Percentiles rank a stretch among this genome's conserved stretches.
These are phyloP conservation scores for Crassisporium funariophilum DNA, from an alignment of 768 basidiomycete genomes.

Conservation along the genomic window DNA sequence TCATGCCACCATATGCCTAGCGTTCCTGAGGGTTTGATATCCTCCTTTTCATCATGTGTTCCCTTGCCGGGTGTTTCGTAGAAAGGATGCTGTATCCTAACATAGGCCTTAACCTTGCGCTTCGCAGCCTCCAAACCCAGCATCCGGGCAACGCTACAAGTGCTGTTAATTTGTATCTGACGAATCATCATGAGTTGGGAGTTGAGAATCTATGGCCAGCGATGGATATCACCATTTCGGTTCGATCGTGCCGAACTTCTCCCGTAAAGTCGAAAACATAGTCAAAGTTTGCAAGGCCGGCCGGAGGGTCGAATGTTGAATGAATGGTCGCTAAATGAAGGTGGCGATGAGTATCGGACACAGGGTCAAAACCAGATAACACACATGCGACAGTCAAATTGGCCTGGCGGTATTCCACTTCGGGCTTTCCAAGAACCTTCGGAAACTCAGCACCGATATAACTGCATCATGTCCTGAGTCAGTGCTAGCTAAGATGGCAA, in stretches of 20 bases:
- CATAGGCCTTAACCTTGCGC: slow-evolving; percentile 76
- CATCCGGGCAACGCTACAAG: slow-evolving; percentile 66
- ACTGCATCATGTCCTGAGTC: slow-evolving; percentile 40
- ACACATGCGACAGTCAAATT: slow-evolving; percentile 76
- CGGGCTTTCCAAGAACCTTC: slow-evolving; percentile 61
- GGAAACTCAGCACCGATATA: slow-evolving; percentile 81
- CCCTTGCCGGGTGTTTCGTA: slow-evolving; percentile 75
- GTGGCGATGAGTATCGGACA: slow-evolving; percentile 12
- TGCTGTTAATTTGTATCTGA: slow-evolving; percentile 79
- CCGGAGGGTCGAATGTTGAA: slow-evolving; percentile 69
- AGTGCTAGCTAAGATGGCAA: background rate
- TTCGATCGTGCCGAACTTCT: slow-evolving; percentile 73
- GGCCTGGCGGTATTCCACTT: slow-evolving; percentile 80
- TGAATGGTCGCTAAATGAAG: slow-evolving; percentile 59
- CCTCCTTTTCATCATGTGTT: slow-evolving; percentile 69
- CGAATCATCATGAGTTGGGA: slow-evolving; percentile 9
- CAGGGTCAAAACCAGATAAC: slow-evolving; percentile 24
- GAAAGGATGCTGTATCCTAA: slow-evolving; percentile 76
- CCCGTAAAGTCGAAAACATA: slow-evolving; percentile 89
- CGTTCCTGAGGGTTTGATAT: slow-evolving; percentile 68
- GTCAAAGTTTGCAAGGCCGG: slow-evolving; percentile 67
- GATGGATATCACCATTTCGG: slow-evolving; percentile 60
- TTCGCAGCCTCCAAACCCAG: slow-evolving; percentile 80
- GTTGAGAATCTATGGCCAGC: slow-evolving; percentile 7
- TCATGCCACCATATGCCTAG: slow-evolving; percentile 91